These are phyloP conservation scores for Pseudozyma hubeiensis DNA, from an alignment of 1,284 basidiomycete genomes.

Conservation along the genomic window DNA sequence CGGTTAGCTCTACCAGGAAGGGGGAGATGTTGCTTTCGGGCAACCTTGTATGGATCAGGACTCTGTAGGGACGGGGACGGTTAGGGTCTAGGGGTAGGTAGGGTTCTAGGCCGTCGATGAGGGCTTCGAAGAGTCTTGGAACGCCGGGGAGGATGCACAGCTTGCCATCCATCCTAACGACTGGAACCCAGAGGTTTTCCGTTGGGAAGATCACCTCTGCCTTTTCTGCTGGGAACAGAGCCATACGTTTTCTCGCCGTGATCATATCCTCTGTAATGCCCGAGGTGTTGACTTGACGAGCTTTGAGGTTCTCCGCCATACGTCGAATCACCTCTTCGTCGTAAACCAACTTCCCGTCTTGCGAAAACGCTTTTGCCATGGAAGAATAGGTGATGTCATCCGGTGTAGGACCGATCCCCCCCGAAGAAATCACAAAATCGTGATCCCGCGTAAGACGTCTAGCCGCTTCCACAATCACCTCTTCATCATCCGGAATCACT, in stretches of 20 bases:
- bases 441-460: conserved; percentile 76
- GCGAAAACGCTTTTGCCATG: conserved; percentile 83
- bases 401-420: conserved; percentile 64
- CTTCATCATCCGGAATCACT: conserved; percentile 89
- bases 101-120: conserved; percentile 72
- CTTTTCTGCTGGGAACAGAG: conserved; percentile 55
- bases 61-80: conserved; percentile 51
- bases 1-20: conserved; percentile 82
- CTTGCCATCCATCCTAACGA: conserved; percentile 83
- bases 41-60: conserved; percentile 71
- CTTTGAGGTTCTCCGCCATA: conserved; percentile 78
- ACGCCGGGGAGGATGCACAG: conserved; percentile 92
- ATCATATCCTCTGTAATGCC: conserved; percentile 75
- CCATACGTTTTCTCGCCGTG: conserved; percentile 62
- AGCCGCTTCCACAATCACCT: conserved; percentile 88
- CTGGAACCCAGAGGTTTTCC: conserved; percentile 80
- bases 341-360: conserved; percentile 74
- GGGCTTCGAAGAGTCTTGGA: conserved; percentile 79
- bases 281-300: conserved; percentile 73
- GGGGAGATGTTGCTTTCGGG: conserved; percentile 87
- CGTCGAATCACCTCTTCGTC: conserved; percentile 83
- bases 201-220: conserved; percentile 63
- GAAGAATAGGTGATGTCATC: conserved; percentile 83
- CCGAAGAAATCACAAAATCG: conserved; percentile 55
- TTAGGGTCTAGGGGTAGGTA: conserved; percentile 70